Percentiles rank a stretch among this genome's conserved stretches.
Evolutionary conservation across 768 basidiomycete species (phyloP).

Genomic region (Pholiota molesta): DNA sequence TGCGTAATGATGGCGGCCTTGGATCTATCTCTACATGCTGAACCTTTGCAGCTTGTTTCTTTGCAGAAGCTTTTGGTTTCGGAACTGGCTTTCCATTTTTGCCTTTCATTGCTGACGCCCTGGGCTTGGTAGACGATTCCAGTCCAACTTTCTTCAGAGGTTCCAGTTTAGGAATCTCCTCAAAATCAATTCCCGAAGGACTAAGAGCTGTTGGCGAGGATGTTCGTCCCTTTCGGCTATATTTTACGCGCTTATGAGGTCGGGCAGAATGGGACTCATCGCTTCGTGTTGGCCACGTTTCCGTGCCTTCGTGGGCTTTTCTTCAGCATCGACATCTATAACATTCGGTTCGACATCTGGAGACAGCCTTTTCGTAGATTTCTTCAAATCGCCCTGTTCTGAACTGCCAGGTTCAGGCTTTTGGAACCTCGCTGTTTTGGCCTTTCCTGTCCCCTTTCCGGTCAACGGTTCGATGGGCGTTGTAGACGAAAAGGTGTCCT

Average conservation of each 20-base stretch:
- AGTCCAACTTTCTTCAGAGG: not conserved
- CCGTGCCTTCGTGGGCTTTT: not conserved
- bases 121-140: not conserved
- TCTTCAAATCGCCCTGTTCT: too few species aligned
- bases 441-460: not conserved
- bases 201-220: not conserved
- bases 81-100: conserved; percentile 26
- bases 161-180: conserved; percentile 14
- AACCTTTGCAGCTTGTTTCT: not conserved
- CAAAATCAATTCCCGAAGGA: conserved; percentile 10
- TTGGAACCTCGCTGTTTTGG: not conserved
- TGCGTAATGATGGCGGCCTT: not conserved
- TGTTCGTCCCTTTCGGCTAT: conserved; percentile 1
- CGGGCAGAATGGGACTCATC: not conserved
- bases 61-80: not conserved
- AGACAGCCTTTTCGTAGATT: too few species aligned
- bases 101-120: conserved; percentile 30
- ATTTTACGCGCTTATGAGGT: conserved; percentile 6
- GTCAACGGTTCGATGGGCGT: not conserved
- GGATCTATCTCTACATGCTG: not conserved
- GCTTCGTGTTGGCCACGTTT: conserved; percentile 4
- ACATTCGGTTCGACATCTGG: not conserved
- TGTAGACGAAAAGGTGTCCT: not conserved
- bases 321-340: not conserved
- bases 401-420: too few species aligned